Base-by-base conservation (phyloP, 371 early-diverging fungal species). In the Catenaria anguillulae region DNA sequence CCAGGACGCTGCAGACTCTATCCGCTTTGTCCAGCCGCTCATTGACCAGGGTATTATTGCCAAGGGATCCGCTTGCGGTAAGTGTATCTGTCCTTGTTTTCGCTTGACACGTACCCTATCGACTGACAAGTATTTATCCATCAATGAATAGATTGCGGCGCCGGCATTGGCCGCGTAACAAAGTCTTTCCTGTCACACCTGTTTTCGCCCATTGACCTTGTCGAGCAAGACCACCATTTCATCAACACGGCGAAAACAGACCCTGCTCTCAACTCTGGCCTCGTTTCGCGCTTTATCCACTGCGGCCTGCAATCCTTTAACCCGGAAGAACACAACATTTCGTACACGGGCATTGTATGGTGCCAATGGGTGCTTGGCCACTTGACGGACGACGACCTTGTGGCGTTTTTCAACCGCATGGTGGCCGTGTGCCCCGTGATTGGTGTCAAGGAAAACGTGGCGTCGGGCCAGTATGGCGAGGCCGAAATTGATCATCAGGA, bases 141-240 rank as follows among this genome's bases (percentile, higher is more conserved):
- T n/a, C n/a, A n/a, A n/a, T n/a, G n/a, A n/a, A n/a, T 40, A 70
- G 93, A 92, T 73, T 92, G 92, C 69, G 95, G 93, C 8, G 91
- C 93, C 0, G 96, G 96, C 4, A 95, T 96, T 62, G 94, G 96
- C 2, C 78, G 97, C n/a, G 92, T 96, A 17, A 86, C 92, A 4
- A 90, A 92, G 65, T 70, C 85, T 69, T 84, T 91, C 64, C 73
- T 96, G 56, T 66, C 81, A 34, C 71, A 82, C 24, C 77, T 81
- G 5, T 93, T 93, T 66, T 72, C 83, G 33, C 75, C 76, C 33
- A 90, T 92, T 5, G 97, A 96, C 69, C 73, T 96, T 23, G 92
- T 93, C 5, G 95, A 94, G 69, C 90, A 89, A 67, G 82, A 79
- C 43, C 71, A 74, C 23, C 68, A 74, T 43, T 94, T 96, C 71